Conservation (phyloP, 768 basidiomycete species). For the Calocybe gangraenosa region DNA sequence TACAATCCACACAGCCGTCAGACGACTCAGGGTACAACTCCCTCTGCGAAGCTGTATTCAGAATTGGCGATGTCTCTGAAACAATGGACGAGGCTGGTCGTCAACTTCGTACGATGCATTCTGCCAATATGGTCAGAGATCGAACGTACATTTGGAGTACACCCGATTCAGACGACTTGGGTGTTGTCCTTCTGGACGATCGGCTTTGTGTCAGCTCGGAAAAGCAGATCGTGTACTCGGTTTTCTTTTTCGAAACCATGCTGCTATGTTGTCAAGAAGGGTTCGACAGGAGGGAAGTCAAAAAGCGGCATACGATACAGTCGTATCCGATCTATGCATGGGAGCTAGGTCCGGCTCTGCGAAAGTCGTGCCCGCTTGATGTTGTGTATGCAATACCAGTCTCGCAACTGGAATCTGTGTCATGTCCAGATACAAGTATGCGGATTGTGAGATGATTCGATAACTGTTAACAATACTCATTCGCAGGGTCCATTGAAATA, state of each 20-base stretch:
- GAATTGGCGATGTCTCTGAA: constrained; percentile 26
- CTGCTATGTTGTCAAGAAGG: constrained; percentile 30
- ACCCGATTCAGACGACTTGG: constrained; percentile 25
- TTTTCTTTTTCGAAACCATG: constrained; percentile 33
- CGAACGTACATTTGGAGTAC: constrained; percentile 25
- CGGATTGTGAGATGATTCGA: neutral
- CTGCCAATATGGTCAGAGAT: constrained; percentile 20
- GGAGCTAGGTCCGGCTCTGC: constrained; percentile 34
- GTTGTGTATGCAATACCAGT: constrained; percentile 29
- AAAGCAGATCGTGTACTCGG: constrained; percentile 20
- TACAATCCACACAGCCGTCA: constrained; percentile 24
- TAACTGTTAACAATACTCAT: neutral
- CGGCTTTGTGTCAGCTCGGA: constrained; percentile 20
- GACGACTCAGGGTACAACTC: constrained; percentile 26
- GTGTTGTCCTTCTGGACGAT: constrained; percentile 32
- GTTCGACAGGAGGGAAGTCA: constrained; percentile 6
- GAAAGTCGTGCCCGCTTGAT: constrained; percentile 22
- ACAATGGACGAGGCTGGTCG: constrained; percentile 33
- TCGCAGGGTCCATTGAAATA: constrained; percentile 28
- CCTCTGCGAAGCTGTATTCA: constrained; percentile 28
- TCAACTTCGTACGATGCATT: constrained; percentile 31
- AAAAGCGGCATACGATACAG: constrained; percentile 6
- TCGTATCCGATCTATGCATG: constrained; percentile 32
- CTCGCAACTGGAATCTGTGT: constrained; percentile 19
- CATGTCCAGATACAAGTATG: constrained; percentile 27